phyloP scores from a whole-genome alignment of 2,329 filamentous ascomycete genomes.

The Fusarium albidum region DNA sequence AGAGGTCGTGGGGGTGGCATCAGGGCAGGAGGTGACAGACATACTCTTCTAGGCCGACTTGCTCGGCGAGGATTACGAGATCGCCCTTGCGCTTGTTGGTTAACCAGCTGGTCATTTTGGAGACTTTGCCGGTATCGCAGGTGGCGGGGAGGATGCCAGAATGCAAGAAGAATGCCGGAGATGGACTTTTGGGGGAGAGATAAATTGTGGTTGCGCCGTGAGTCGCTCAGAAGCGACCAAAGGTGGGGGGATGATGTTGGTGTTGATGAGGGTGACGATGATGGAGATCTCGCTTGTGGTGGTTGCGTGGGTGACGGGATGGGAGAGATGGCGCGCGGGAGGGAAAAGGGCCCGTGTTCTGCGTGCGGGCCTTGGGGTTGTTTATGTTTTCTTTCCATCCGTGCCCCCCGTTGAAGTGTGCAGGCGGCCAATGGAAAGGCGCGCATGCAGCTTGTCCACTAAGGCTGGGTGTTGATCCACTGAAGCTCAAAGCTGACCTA shows the following conservation, averaged over 20 bases:
- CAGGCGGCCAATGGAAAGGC: constrained; percentile 8
- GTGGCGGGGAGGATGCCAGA: constrained; percentile 10
- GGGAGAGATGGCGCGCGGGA: constrained; percentile 16
- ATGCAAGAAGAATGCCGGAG: not conserved
- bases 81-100: constrained; percentile 84
- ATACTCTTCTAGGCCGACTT: constrained; percentile 77
- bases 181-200: not conserved
- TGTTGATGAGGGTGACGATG: constrained; percentile 24
- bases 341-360: constrained; percentile 22
- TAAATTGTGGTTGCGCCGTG: not conserved
- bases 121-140: constrained; percentile 40
- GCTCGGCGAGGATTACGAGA: constrained; percentile 76
- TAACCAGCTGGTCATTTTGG: constrained; percentile 66
- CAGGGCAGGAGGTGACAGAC: constrained; percentile 38
- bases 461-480: constrained; percentile 13
- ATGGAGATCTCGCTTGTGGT: constrained; percentile 27
- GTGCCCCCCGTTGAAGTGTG: not conserved
- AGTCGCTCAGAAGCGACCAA: not conserved
- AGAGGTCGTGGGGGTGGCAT: not conserved
- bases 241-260: constrained; percentile 22
- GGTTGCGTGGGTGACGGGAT: constrained; percentile 29
- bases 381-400: constrained; percentile 36
- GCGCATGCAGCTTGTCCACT: constrained; percentile 2
- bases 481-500: constrained; percentile 4
- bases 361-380: constrained; percentile 29